phyloP scores from a whole-genome alignment of 2,329 filamentous ascomycete species.

The Exophiala sideris region DNA sequence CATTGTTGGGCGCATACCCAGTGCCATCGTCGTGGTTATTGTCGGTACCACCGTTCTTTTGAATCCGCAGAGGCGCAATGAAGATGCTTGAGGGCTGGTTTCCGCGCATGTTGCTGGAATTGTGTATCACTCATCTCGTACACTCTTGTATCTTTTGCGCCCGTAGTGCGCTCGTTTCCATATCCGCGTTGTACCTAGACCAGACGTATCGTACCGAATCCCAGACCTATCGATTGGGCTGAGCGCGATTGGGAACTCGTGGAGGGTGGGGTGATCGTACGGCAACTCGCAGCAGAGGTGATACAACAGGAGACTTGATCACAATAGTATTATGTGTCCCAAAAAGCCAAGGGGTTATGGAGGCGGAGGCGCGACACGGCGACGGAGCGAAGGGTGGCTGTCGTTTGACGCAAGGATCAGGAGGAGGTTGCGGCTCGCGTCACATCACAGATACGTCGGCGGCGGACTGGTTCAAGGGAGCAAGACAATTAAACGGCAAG shows the following conservation, averaged over 20 bases:
- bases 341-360: conserved; percentile 7
- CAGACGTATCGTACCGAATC: too few relatives aligned
- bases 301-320: too few relatives aligned
- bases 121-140: conserved; percentile 15
- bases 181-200: background rate
- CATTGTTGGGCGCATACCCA: conserved; percentile 12
- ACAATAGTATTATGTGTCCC: conserved; percentile 11
- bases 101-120: conserved; percentile 18
- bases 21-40: conserved; percentile 5
- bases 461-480: background rate
- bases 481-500: too few relatives aligned
- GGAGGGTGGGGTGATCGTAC: too few relatives aligned
- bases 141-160: conserved; percentile 3
- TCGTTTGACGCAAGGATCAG: conserved; percentile 19
- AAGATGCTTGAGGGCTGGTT: conserved; percentile 24
- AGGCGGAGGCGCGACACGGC: background rate
- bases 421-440: conserved; percentile 18
- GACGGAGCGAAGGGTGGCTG: conserved; percentile 13
- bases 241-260: too few relatives aligned
- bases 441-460: conserved; percentile 9
- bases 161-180: background rate
- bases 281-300: too few relatives aligned
- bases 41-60: conserved; percentile 12
- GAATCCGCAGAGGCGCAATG: conserved; percentile 30
- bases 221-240: too few relatives aligned